Evolutionary conservation across 768 basidiomycete species (phyloP).

Genomic region (Xerocomellus intermedius): DNA sequence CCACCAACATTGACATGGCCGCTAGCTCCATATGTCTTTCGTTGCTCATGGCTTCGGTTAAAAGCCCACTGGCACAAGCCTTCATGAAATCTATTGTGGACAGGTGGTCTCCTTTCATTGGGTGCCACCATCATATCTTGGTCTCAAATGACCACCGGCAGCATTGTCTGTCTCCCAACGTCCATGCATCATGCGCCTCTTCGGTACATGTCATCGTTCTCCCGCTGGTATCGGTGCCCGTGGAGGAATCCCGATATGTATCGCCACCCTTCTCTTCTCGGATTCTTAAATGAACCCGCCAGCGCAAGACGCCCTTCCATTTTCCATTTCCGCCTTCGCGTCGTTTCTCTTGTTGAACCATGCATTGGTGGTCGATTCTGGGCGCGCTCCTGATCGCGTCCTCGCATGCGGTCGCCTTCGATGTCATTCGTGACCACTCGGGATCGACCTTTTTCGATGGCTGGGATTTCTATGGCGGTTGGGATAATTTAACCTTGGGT

Average conservation of each 20-base stretch:
- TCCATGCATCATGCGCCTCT: neutral
- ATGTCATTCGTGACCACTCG: slow-evolving; percentile 43
- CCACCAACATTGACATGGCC: too few species aligned
- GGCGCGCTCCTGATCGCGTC: slow-evolving; percentile 1
- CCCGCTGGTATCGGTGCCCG: neutral
- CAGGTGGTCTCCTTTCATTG: neutral
- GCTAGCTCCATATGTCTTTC: neutral
- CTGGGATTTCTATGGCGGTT: slow-evolving; percentile 53
- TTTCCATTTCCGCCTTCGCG: neutral
- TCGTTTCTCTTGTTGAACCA: slow-evolving; percentile 1
- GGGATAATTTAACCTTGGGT: slow-evolving; percentile 46
- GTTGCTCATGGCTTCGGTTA: neutral
- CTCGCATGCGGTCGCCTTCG: slow-evolving; percentile 26
- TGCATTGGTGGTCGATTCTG: slow-evolving; percentile 8
- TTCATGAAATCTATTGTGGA: neutral
- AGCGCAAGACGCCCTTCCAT: neutral
- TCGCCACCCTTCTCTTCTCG: neutral
- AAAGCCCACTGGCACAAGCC: neutral
- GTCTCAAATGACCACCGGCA: neutral
- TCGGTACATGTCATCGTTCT: neutral
- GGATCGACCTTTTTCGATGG: slow-evolving; percentile 53
- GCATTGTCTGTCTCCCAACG: neutral
- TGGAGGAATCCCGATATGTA: neutral
- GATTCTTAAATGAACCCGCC: slow-evolving; percentile 5
- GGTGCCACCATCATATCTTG: neutral